Evolutionary conservation across 2,329 filamentous ascomycete species (phyloP).

Genomic region (Talaromyces funiculosus): DNA sequence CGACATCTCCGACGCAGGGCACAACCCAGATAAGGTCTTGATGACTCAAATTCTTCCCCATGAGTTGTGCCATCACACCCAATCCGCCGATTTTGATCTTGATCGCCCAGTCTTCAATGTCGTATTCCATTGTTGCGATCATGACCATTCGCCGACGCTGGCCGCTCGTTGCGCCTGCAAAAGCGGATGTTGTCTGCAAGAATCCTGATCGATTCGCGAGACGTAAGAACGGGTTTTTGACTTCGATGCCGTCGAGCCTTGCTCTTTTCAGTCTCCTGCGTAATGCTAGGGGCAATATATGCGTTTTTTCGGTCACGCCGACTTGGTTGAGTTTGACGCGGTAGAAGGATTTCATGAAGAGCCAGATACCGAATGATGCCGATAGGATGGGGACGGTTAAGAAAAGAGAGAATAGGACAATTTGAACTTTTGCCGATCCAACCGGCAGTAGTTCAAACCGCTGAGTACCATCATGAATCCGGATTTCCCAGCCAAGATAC

Average conservation of each 20-base stretch:
- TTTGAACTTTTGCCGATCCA: constrained; percentile 51
- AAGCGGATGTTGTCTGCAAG: constrained; percentile 32
- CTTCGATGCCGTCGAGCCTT: constrained; percentile 22
- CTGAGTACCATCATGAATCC: constrained; percentile 51
- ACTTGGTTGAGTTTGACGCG: constrained; percentile 58
- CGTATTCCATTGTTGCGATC: constrained; percentile 67
- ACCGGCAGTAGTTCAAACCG: constrained; percentile 49
- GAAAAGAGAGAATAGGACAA: constrained; percentile 51
- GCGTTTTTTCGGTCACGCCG: constrained; percentile 49
- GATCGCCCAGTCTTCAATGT: constrained; percentile 64
- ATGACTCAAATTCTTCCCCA: constrained; percentile 60
- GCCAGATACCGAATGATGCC: constrained; percentile 47
- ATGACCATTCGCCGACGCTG: constrained; percentile 51
- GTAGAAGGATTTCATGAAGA: constrained; percentile 59
- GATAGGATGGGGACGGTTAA: constrained; percentile 49
- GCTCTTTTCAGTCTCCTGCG: constrained; percentile 31
- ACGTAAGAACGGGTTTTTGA: constrained; percentile 30
- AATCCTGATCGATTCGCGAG: constrained; percentile 33
- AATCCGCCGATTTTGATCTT: constrained; percentile 68
- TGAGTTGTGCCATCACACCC: constrained; percentile 65
- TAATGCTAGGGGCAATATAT: constrained; percentile 33
- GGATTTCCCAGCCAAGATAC: constrained; percentile 51
- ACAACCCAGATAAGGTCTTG: constrained; percentile 63
- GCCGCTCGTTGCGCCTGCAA: constrained; percentile 23
- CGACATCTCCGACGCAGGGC: constrained; percentile 57